Percentiles rank a stretch among this genome's conserved stretches.
Evolutionary conservation across 2,329 filamentous ascomycete genomes (phyloP).

Genomic region (Boeremia exigua): DNA sequence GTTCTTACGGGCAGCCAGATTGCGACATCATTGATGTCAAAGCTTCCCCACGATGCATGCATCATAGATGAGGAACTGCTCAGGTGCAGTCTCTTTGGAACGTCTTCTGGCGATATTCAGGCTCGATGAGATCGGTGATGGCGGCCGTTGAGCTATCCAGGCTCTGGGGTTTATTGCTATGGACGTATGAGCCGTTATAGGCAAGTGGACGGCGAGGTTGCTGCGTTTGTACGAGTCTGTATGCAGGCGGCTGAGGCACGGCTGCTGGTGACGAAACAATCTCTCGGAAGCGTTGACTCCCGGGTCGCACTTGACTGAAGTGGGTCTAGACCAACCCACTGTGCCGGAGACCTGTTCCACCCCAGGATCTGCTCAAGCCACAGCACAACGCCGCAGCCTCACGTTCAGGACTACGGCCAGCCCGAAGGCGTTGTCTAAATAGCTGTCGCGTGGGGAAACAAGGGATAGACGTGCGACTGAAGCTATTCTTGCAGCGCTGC

Average conservation of each 20-base stretch:
- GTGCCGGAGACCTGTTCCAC: conserved; percentile 8
- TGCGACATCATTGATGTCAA: conserved; percentile 20
- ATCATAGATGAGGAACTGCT: background rate
- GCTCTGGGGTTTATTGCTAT: conserved; percentile 17
- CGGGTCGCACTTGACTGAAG: conserved; percentile 25
- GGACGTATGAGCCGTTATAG: conserved; percentile 15
- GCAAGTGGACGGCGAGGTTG: conserved; percentile 33
- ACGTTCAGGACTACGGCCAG: conserved; percentile 7
- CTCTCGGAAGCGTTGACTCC: conserved; percentile 25
- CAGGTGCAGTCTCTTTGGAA: conserved; percentile 14
- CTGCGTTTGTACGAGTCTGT: conserved; percentile 26
- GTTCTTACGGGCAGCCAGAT: background rate
- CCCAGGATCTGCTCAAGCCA: conserved; percentile 17
- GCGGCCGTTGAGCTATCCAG: conserved; percentile 31
- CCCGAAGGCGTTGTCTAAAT: background rate
- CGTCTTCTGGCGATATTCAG: conserved; percentile 8
- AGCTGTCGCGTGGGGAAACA: conserved; percentile 11
- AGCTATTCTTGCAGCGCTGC: conserved; percentile 9
- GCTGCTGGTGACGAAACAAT: conserved; percentile 18
- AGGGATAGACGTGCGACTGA: background rate
- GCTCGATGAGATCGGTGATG: conserved; percentile 26
- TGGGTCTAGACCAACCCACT: conserved; percentile 1
- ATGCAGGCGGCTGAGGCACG: conserved; percentile 16
- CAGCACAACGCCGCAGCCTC: conserved; percentile 16
- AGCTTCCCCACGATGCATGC: background rate